Base-by-base conservation (phyloP, 2,329 filamentous ascomycete genomes). In the Sporothrix phasma region DNA sequence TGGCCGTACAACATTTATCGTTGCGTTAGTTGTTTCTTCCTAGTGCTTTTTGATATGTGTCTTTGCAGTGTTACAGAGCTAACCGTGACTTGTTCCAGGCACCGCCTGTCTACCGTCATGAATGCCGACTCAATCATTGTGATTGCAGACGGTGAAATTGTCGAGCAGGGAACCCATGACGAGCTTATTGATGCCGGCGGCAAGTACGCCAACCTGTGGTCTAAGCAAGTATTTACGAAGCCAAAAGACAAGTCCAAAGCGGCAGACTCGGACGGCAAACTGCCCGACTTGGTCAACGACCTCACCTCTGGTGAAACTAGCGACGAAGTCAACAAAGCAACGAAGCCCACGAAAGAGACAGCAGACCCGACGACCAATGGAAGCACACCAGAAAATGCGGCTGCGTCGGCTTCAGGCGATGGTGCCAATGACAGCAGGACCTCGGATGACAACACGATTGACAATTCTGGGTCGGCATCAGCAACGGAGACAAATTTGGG, bases 81-180 rank as follows among this genome's bases (percentile, higher is more conserved):
- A 29, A 41, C 51, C n/a, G n/a, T n/a, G n/a, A 3, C 15, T 22
- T n/a, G 19, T 17, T 34, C 7, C 63, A 86, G 83, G 0, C 87
- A 89, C 71, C 82, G 87, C 10, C 76, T 90, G 26, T 88, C 87
- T 0, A 90, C 88, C 0, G 85, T 90, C 63, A 85, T 87, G 76
- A 86, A 86, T 67, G 85, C 86, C 2, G 85, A 89, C 68, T 78
- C 80, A 26, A 88, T 89, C 65, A 80, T 88, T 61, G 87, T 89
- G 10, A 79, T 89, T 51, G 79, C 82, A 49, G 78, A 84, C 61
- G 87, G 87, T 11, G 76, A 80, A 67, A 79, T 89, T 58, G 77
- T 83, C n/a, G 86, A 89, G 70, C 78, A 84, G 68, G 87, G 87
- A 8, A 80, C 74, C 45, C 87, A 89, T 65, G 77, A 82, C 5